These are phyloP conservation scores for Casuarina glauca DNA, from an alignment of 306 rosid species.

Conservation along the genomic window DNA sequence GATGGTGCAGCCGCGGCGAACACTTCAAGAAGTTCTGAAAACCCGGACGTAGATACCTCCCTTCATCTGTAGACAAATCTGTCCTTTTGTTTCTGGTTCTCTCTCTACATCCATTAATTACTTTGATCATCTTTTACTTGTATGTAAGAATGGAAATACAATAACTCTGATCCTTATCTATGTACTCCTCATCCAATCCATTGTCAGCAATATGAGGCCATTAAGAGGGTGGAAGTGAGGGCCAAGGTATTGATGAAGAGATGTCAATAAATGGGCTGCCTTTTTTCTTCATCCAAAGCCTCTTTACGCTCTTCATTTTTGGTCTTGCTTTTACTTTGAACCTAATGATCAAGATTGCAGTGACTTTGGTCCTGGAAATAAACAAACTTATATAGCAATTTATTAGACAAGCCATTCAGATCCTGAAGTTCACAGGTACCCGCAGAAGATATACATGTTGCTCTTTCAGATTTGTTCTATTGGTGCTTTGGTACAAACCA, in stretches of 20 bases:
- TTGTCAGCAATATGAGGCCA: background rate
- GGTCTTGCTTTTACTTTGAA: too few relatives aligned
- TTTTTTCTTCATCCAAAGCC: background rate
- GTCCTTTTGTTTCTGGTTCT: slow-evolving; percentile 7
- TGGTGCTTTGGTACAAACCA: background rate
- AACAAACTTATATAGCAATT: background rate
- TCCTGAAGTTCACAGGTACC: background rate
- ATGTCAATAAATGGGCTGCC: background rate
- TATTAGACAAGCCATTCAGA: background rate
- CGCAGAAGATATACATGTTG: background rate
- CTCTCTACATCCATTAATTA: slow-evolving; percentile 9
- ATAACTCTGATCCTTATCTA: background rate
- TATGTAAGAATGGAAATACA: background rate
- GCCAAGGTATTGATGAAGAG: background rate
- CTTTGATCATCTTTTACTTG: background rate
- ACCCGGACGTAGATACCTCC: slow-evolving; percentile 81
- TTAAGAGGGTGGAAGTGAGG: background rate
- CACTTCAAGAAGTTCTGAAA: slow-evolving; percentile 52
- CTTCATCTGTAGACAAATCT: slow-evolving; percentile 73
- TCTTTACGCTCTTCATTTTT: background rate
- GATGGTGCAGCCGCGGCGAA: slow-evolving; percentile 37
- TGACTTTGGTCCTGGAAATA: background rate
- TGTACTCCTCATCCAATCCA: background rate
- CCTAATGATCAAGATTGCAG: background rate
- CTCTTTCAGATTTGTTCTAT: background rate